These are phyloP conservation scores for Theobroma grandiflorum DNA, from an alignment of 441 rosid genomes.

Conservation along the genomic window DNA sequence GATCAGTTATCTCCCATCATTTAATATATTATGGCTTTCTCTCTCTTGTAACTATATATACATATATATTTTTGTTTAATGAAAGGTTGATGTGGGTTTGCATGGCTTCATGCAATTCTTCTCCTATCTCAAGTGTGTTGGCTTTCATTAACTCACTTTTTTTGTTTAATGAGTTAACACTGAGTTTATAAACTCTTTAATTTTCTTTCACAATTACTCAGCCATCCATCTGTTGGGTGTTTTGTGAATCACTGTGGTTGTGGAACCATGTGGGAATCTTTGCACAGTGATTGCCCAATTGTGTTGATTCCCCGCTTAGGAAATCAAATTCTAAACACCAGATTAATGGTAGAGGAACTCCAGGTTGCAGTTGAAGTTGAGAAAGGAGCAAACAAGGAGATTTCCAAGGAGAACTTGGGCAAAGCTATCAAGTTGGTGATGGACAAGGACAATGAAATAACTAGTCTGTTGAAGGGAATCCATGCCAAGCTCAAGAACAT, in stretches of 20 bases:
- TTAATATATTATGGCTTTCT: no score
- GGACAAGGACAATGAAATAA: constrained; percentile 42
- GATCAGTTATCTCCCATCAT: no score
- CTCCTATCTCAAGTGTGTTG: no score
- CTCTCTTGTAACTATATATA: no score
- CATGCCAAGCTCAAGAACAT: constrained; percentile 34
- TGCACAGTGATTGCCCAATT: constrained; percentile 59
- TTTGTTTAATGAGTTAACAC: no score
- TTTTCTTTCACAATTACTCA: no score
- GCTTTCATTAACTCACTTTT: no score
- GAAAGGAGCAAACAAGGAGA: constrained; percentile 34
- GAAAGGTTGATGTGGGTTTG: no score
- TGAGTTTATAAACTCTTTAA: no score
- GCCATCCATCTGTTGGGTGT: constrained; percentile 61
- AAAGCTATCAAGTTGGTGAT: constrained; percentile 40
- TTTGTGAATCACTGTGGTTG: constrained; percentile 76
- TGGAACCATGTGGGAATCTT: constrained; percentile 79
- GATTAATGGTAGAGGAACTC: constrained; percentile 41
- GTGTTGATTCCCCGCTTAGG: constrained; percentile 30
- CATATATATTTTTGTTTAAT: no score
- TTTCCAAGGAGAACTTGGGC: constrained; percentile 40
- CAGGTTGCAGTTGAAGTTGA: constrained; percentile 44
- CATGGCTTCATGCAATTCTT: no score
- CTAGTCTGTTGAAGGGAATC: constrained; percentile 33
- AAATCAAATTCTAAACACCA: constrained; percentile 39